Conservation (phyloP, 805 yeast species). For the Hagleromyces aurorensis region DNA sequence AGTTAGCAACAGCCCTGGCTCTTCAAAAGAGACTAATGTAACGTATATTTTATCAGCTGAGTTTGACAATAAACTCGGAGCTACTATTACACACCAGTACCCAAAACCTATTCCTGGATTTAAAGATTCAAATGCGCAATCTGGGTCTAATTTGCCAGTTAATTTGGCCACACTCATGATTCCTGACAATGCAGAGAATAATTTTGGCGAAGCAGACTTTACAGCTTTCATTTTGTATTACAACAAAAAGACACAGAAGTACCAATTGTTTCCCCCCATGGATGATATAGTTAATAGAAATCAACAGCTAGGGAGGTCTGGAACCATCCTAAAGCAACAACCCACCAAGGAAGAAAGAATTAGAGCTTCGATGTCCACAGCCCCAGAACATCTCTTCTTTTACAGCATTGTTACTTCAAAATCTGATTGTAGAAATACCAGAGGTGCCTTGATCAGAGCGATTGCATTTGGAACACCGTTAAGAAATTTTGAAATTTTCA, state of each 20-base stretch:
- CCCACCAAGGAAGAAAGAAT: slow-evolving; percentile 9
- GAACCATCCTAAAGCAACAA: too few relatives aligned
- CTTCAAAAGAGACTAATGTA: slow-evolving; percentile 34
- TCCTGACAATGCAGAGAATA: slow-evolving; percentile 50
- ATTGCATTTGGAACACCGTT: slow-evolving; percentile 50
- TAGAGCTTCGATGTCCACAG: slow-evolving; percentile 1
- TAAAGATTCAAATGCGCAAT: slow-evolving; percentile 20
- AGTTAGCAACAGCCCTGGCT: not conserved
- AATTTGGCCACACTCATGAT: slow-evolving; percentile 48
- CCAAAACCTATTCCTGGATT: slow-evolving; percentile 40
- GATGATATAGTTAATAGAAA: too few relatives aligned
- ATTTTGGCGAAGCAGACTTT: slow-evolving; percentile 44
- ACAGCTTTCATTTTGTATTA: slow-evolving; percentile 48
- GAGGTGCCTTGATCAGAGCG: slow-evolving; percentile 56
- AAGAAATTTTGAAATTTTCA: slow-evolving; percentile 46
- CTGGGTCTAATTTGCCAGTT: slow-evolving; percentile 11
- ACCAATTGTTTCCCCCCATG: slow-evolving; percentile 22
- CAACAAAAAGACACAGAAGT: slow-evolving; percentile 16
- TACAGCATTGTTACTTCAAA: slow-evolving; percentile 49
- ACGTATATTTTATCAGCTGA: slow-evolving; percentile 62
- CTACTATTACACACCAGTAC: slow-evolving; percentile 51
- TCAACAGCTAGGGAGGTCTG: slow-evolving; percentile 11
- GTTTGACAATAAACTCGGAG: slow-evolving; percentile 73
- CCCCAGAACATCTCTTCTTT: slow-evolving; percentile 41
- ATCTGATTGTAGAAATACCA: slow-evolving; percentile 34